Conservation (phyloP, 129 eudicot genomes). For the Solidago caesia region DNA sequence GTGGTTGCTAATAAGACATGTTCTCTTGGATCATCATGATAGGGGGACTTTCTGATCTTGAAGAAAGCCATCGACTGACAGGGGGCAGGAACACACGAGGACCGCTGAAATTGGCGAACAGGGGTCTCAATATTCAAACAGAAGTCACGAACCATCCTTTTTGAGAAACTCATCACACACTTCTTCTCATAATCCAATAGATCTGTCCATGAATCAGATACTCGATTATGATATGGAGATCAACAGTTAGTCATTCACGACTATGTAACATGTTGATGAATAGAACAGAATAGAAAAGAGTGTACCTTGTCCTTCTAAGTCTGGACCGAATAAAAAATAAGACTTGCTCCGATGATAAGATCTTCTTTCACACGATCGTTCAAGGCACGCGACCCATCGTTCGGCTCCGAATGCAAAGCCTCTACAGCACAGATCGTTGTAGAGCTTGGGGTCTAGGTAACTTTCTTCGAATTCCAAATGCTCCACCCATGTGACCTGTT, state of each 20-base stretch:
- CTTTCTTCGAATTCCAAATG: background rate
- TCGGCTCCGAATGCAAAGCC: background rate
- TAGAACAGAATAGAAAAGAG: background rate
- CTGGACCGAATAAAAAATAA: background rate
- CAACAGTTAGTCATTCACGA: background rate
- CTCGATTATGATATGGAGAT: background rate
- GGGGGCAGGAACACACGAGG: background rate
- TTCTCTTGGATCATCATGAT: background rate
- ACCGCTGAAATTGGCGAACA: background rate
- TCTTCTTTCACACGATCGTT: background rate
- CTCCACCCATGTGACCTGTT: conserved; percentile 8
- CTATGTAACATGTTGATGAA: background rate
- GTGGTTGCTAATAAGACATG: background rate
- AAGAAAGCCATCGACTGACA: background rate
- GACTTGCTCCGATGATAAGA: background rate
- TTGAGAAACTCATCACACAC: too few species aligned
- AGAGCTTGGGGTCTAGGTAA: background rate
- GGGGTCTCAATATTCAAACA: background rate
- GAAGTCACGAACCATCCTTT: background rate
- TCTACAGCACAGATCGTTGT: background rate
- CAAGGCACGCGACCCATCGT: background rate
- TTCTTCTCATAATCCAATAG: too few species aligned
- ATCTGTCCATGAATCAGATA: background rate
- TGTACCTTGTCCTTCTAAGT: background rate
- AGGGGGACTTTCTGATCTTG: background rate